Evolutionary conservation across 208 protist genomes (phyloP).

Genomic region (Leishmania major): DNA sequence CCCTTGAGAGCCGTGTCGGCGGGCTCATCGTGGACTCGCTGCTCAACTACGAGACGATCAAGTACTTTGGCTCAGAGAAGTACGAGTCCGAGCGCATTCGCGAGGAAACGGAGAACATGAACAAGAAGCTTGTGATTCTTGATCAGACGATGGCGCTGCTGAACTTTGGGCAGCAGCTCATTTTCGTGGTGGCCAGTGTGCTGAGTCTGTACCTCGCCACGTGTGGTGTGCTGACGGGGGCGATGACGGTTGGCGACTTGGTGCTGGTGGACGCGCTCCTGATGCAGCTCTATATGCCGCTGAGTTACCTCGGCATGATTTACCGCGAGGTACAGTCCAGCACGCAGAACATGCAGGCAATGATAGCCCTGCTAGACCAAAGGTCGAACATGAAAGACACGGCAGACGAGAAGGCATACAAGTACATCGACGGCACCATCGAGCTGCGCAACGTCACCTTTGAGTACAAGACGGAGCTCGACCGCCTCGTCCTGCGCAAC

Average conservation of each 20-base stretch:
- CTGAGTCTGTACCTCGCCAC: conserved; percentile 86
- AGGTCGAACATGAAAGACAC: conserved; percentile 49
- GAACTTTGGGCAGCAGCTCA: conserved; percentile 95
- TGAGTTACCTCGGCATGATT: conserved; percentile 97
- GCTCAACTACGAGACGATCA: conserved; percentile 96
- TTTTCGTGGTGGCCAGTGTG: conserved; percentile 89
- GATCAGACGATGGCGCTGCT: conserved; percentile 90
- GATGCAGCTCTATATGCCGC: conserved; percentile 96
- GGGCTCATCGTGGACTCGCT: conserved; percentile 93
- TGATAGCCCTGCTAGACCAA: conserved; percentile 90
- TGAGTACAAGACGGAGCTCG: conserved; percentile 59
- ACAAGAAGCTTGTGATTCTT: conserved; percentile 74
- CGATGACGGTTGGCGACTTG: conserved; percentile 94
- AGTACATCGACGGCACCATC: conserved; percentile 82
- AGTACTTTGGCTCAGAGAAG: conserved; percentile 92
- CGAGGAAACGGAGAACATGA: conserved; percentile 77
- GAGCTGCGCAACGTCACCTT: conserved; percentile 91
- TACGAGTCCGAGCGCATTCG: conserved; percentile 82
- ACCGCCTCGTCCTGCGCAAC: conserved; percentile 64
- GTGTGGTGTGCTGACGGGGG: conserved; percentile 74
- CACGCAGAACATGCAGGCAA: conserved; percentile 95
- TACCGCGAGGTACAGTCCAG: conserved; percentile 94
- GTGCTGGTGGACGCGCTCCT: conserved; percentile 94
- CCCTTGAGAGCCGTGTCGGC: conserved; percentile 87
- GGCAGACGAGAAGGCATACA: conserved; percentile 58